Evolutionary conservation across 805 yeast species (phyloP).

Genomic region (Candida namnaoensis): DNA sequence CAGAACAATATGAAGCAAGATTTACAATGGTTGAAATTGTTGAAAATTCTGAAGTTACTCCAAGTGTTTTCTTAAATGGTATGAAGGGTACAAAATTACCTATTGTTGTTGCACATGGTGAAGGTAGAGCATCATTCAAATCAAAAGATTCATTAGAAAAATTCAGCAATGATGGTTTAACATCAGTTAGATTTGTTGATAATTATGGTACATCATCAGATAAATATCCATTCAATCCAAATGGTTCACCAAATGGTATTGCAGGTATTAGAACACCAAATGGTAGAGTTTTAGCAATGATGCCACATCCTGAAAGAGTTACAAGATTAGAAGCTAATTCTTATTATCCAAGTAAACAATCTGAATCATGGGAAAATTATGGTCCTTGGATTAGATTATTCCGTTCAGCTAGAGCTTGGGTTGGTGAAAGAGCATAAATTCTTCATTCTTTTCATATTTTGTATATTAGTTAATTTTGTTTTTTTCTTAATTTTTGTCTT

Average conservation of each 20-base stretch:
- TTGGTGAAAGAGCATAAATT: conserved; percentile 28
- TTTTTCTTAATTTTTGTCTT: no score
- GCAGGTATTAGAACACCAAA: conserved; percentile 86
- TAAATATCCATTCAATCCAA: conserved; percentile 89
- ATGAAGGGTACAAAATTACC: conserved; percentile 95
- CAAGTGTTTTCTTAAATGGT: conserved; percentile 68
- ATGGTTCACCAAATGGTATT: conserved; percentile 90
- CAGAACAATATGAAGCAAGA: conserved; percentile 97
- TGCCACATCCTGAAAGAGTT: conserved; percentile 99
- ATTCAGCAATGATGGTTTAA: conserved; percentile 45
- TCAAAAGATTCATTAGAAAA: conserved; percentile 31
- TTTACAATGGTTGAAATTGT: conserved; percentile 79
- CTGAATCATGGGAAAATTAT: conserved; percentile 62
- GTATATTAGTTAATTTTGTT: no score
- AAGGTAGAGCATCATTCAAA: conserved; percentile 80
- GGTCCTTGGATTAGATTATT: conserved; percentile 96
- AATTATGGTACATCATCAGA: conserved; percentile 82
- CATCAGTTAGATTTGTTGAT: conserved; percentile 77
- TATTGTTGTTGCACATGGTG: conserved; percentile 98
- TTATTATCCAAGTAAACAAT: conserved; percentile 67
- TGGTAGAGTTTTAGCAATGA: conserved; percentile 94
- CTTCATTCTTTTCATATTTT: not conserved
- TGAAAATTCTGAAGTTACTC: conserved; percentile 37
- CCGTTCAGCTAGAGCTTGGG: conserved; percentile 93
- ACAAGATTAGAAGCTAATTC: conserved; percentile 83